These are phyloP conservation scores for Geotrichum reessii DNA, from an alignment of 1,139 yeast genomes.

Conservation along the genomic window DNA sequence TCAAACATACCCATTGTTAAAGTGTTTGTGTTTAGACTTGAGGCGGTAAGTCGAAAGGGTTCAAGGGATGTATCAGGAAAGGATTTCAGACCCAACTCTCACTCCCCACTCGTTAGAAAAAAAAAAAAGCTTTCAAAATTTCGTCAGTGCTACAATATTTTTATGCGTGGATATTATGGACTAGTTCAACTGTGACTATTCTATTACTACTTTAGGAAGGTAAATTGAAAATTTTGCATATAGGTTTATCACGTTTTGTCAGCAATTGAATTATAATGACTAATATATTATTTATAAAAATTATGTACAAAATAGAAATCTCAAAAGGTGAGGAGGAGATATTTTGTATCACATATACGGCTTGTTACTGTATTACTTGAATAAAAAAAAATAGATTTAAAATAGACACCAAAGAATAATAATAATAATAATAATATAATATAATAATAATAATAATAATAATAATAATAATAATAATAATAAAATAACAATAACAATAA, in stretches of 20 bases:
- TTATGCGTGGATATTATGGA: neutral
- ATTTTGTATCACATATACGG: too few species aligned
- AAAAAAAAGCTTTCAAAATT: conserved; percentile 2
- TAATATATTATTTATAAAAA: too few species aligned
- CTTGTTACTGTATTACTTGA: too few species aligned
- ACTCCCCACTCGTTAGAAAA: neutral
- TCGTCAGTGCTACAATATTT: conserved; percentile 7
- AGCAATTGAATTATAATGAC: too few species aligned
- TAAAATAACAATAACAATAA: too few species aligned
- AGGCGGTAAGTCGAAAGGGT: conserved; percentile 11
- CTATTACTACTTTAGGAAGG: neutral
- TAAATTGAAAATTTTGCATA: neutral
- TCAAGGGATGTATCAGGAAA: conserved; percentile 7
- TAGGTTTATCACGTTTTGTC: too few species aligned
- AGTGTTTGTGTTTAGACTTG: conserved; percentile 13
- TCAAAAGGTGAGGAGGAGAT: too few species aligned
- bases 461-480: too few species aligned
- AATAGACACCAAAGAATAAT: neutral
- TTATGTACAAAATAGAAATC: too few species aligned
- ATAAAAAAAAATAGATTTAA: too few species aligned
- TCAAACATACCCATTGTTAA: conserved; percentile 13
- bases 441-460: too few species aligned
- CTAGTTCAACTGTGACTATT: conserved; percentile 1
- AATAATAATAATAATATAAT: too few species aligned
- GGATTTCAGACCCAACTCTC: neutral